Base-by-base conservation (phyloP, 805 yeast species). In the Myxozyma mucilagina region DNA sequence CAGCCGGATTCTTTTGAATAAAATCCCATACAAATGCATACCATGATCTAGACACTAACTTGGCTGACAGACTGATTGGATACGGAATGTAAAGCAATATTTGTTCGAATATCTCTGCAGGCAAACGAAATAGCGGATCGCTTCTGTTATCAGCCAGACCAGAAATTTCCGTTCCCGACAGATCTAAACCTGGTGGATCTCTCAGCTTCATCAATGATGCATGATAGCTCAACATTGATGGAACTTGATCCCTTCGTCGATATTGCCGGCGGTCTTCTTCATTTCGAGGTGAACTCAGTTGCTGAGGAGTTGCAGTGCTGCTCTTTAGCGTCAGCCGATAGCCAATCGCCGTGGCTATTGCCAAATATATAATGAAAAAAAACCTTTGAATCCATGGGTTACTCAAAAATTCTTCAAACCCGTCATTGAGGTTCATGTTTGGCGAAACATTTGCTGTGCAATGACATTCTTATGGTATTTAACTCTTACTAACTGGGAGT, bases 371-470 rank as follows among this genome's bases (percentile, higher is more conserved):
- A 34, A 53, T 32, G 42, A 53, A 42, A 16, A 53, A 32, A 32
- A 58, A 58, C 61, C 61, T 58, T 53, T 47, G 61, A 8, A 49
- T 41, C 61, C 61, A 58, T n/a, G 61, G 61, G 48, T 58, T 58
- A n/a, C 34, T 36, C 18, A 49, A 16, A 13, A 35, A 18, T 24
- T 49, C 53, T 8, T 36, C 32, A 38, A n/a, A 36, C 14, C 32
- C 14, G 29, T n/a, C 24, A 49, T 49, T 49, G 11, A 29, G 20
- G 29, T 24, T 31, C 53, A 49, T 49, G 39, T 16, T 16, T 29
- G 20, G 42, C 6, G 8, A 4, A 24, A 24, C 29, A 24, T 24
- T 24, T 24, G 29, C 29, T 24, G 29, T 4, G 29, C 29, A 24
- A 24, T 3, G 29, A 24, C 29, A 24, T 2, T 4, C 2, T 24